Percentiles rank a stretch among this genome's conserved stretches.
Conservation (phyloP, 2,329 filamentous ascomycete genomes). For the Alternaria ethzedia region DNA sequence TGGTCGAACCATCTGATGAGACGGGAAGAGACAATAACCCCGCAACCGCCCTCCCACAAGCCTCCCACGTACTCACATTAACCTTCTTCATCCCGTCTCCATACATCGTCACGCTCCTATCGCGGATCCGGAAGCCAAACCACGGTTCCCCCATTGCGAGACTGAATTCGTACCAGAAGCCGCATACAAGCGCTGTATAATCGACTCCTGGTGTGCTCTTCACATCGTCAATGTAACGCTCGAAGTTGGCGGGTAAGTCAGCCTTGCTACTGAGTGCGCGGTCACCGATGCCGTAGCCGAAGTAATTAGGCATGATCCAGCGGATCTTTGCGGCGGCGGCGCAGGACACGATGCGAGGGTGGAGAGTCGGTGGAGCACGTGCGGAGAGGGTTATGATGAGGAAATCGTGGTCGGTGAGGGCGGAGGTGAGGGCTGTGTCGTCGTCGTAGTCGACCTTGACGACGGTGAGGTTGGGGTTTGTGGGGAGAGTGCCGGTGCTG, state of each 20-base stretch:
- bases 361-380: background rate
- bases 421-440: background rate
- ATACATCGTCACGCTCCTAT: constrained; percentile 35
- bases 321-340: accelerated
- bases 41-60: constrained; percentile 41
- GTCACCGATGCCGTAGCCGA: background rate
- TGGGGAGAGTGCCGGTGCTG: background rate
- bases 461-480: background rate
- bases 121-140: constrained; percentile 49
- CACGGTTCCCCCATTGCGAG: constrained; percentile 32
- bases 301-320: background rate
- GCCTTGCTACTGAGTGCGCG: background rate
- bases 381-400: background rate
- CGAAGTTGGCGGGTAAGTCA: background rate
- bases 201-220: background rate
- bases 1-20: no score
- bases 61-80: constrained; percentile 63
- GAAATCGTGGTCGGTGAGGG: background rate
- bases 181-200: constrained; percentile 22
- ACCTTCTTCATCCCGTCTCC: constrained; percentile 38
- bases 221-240: constrained; percentile 12
- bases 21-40: constrained; percentile 56
- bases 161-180: constrained; percentile 51
- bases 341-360: background rate
- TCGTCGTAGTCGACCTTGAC: background rate